These are phyloP conservation scores for Zangia roseola DNA, from an alignment of 768 basidiomycete genomes.

Conservation along the genomic window DNA sequence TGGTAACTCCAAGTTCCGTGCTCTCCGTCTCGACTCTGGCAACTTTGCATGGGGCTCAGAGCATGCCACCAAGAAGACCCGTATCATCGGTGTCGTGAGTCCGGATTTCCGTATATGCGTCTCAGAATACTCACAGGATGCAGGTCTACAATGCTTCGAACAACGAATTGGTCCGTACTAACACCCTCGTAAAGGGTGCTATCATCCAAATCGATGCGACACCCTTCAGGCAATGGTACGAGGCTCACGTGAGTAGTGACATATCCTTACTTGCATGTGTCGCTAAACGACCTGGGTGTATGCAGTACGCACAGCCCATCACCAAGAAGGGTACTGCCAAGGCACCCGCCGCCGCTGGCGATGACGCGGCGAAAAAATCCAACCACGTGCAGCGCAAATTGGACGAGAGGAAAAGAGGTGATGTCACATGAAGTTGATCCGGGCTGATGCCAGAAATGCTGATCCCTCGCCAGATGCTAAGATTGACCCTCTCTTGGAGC, in stretches of 20 bases:
- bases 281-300: constrained; percentile 3
- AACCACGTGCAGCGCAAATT: constrained; percentile 86
- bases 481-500: constrained; percentile 85
- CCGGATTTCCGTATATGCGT: neutral
- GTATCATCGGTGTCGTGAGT: constrained; percentile 93
- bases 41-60: constrained; percentile 99
- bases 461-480: constrained; percentile 65
- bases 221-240: constrained; percentile 99
- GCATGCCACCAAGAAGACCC: constrained; percentile 90
- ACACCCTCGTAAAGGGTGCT: constrained; percentile 96
- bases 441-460: constrained; percentile 8
- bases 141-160: constrained; percentile 99
- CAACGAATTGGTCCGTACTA: constrained; percentile 99
- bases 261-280: neutral
- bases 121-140: constrained; percentile 6
- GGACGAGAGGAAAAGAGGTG: constrained; percentile 91
- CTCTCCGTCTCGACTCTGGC: constrained; percentile 92
- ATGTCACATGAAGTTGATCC: constrained; percentile 17
- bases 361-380: constrained; percentile 77
- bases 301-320: constrained; percentile 91
- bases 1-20: constrained; percentile 93
- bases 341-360: constrained; percentile 42
- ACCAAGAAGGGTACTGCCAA: constrained; percentile 79
- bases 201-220: constrained; percentile 98
- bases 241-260: constrained; percentile 77